Evolutionary conservation across 805 yeast genomes (phyloP).

Genomic region (Lachancea kluyveri): DNA sequence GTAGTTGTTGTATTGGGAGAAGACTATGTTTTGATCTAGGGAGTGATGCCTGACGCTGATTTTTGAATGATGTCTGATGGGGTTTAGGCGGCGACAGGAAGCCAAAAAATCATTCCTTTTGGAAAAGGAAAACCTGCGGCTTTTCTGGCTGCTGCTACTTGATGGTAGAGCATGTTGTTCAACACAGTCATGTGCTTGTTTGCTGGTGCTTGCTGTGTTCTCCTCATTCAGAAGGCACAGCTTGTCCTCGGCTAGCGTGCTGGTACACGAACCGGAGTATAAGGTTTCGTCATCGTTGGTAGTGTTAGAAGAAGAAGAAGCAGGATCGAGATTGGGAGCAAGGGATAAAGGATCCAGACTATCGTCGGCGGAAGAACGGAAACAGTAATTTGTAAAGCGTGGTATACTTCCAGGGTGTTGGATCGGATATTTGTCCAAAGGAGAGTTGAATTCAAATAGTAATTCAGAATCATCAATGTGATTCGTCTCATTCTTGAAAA

Average conservation of each 20-base stretch:
- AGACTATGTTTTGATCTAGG: constrained; percentile 1
- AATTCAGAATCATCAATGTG: constrained; percentile 10
- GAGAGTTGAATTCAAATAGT: constrained; percentile 15
- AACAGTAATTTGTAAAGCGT: too few relatives aligned
- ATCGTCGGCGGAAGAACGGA: too few relatives aligned
- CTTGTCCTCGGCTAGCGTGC: not conserved
- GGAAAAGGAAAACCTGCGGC: too few relatives aligned
- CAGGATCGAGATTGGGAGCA: too few relatives aligned
- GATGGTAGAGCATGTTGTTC: not conserved
- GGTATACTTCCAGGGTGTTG: too few relatives aligned
- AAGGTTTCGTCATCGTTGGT: not conserved
- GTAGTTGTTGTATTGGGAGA: constrained; percentile 16
- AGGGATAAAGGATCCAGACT: too few relatives aligned
- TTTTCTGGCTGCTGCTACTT: too few relatives aligned
- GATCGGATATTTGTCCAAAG: constrained; percentile 6
- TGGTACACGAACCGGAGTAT: not conserved
- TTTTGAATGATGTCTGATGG: not conserved
- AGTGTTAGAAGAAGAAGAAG: too few relatives aligned
- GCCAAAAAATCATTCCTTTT: too few relatives aligned
- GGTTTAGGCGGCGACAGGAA: constrained; percentile 1
- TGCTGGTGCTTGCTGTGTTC: not conserved
- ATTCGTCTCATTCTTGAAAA: not conserved
- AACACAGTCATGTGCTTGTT: not conserved
- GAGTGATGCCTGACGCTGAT: constrained; percentile 1
- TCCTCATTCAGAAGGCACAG: not conserved